Evolutionary conservation across 768 basidiomycete genomes (phyloP), one percentile per base, ranked within the genome.

Genomic region (Cubamyces lactineus): DNA sequence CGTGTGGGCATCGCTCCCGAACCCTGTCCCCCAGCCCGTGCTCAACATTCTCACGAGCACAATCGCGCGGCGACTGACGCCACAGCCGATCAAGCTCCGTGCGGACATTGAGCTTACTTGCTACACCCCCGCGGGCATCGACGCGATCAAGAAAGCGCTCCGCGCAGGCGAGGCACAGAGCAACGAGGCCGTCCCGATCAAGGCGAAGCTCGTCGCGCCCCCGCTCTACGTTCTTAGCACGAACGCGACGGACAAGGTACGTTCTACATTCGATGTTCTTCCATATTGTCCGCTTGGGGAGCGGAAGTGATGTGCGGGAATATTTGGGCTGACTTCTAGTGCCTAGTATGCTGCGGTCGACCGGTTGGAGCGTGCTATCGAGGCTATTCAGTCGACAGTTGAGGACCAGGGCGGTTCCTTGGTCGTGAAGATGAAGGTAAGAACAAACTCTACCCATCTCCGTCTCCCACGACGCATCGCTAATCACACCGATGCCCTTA

Each of bases 41-140:
- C 77, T 86, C 30, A 75, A 80, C 3, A 80, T 91, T 45, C 84
- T 98, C 19, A 84, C 84, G 63, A 75, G 83, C 57, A 96, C 94
- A 21, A 97, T 99, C 71, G 95, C 96, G 7, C 89, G 95, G 46
- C 89, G 97, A 13, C 81, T 98, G 41, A 99, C 97, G 0, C 97
- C 97, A 1, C 97, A 99, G 74, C 95, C 97, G 5, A 96, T 99
- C 82, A 99, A 98, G 78, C 85, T 99, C 42, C 93, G 97, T 68
- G 95, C 97, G 4, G 97, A 99, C 76, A 92, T 99, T 69, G 95
- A 98, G 77, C 78, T 99, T 47, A 97, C 95, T 42, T 98, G 96
- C 75, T 99, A 97, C 74, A 89, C 90, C 1, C 95, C 94, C 38
- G 86, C 92, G 6, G 96, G 97, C 9, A 98, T 99, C 73, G 94